Conservation (phyloP, 495 filamentous ascomycete species). For the Aspergillus saccharolyticus region DNA sequence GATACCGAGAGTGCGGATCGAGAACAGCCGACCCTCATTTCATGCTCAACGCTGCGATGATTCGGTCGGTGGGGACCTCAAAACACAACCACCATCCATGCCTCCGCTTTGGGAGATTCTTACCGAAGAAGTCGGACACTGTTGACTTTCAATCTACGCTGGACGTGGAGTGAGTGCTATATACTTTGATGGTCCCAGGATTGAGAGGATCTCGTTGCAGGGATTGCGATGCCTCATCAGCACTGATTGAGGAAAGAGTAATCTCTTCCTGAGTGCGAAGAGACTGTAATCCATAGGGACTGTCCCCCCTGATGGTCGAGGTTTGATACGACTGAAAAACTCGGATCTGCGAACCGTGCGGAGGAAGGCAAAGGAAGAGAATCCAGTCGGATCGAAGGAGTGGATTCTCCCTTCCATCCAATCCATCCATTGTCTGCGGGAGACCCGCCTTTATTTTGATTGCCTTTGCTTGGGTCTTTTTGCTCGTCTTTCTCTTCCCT, state of each 20-base stretch:
- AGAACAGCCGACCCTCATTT: background rate
- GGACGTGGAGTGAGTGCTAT: background rate
- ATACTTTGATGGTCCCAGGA: background rate
- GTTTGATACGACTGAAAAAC: constrained; percentile 11
- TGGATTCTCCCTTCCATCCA: constrained; percentile 6
- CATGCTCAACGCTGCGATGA: background rate
- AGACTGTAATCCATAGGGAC: background rate
- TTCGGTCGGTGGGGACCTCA: background rate
- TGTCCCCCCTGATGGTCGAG: background rate
- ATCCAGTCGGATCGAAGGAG: constrained; percentile 10
- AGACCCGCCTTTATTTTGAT: background rate
- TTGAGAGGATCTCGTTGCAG: background rate
- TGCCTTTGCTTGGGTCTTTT: background rate
- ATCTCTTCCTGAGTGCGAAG: background rate
- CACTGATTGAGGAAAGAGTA: background rate
- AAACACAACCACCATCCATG: background rate
- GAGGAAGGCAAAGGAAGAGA: constrained; percentile 7
- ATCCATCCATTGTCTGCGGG: background rate
- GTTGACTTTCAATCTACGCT: background rate
- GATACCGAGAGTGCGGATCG: background rate
- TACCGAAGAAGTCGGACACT: background rate
- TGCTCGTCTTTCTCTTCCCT: background rate
- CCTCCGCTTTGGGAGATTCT: background rate
- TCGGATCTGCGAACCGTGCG: constrained; percentile 29
- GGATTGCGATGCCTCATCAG: background rate